A percentile compares a stretch with the other conserved stretches of the same genome.
phyloP scores from a whole-genome alignment of 495 filamentous ascomycete genomes.

The Penicillium arizonense region DNA sequence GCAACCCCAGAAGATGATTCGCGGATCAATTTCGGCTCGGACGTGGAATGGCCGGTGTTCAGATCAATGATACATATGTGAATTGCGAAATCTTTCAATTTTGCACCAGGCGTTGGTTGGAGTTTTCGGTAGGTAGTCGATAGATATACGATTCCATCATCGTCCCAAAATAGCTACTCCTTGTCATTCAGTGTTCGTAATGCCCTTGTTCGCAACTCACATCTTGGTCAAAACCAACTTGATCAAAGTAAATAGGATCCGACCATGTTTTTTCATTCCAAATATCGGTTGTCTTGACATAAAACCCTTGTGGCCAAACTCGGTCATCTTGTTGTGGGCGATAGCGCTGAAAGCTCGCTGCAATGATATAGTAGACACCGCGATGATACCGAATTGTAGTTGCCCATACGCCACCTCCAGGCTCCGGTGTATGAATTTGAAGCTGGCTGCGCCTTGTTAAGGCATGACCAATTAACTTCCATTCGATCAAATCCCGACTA shows the following conservation, averaged over 20 bases:
- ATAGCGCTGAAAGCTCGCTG: conserved; percentile 41
- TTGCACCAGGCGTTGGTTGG: conserved; percentile 19
- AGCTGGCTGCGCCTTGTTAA: conserved; percentile 57
- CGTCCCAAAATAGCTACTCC: conserved; percentile 39
- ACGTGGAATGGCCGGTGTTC: conserved; percentile 31
- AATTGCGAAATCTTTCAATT: conserved; percentile 39
- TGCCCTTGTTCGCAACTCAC: conserved; percentile 19
- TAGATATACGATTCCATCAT: conserved; percentile 38
- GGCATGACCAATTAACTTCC: conserved; percentile 53
- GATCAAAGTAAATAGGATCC: conserved; percentile 49
- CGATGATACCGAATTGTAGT: conserved; percentile 41
- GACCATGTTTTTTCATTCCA: conserved; percentile 48
- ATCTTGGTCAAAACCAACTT: conserved; percentile 47
- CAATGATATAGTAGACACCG: conserved; percentile 39
- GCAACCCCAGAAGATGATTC: conserved; percentile 54
- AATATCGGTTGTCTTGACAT: conserved; percentile 45
- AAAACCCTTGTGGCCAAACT: conserved; percentile 47
- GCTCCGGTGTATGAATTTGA: conserved; percentile 57
- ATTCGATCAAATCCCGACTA: conserved; percentile 44
- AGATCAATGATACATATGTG: conserved; percentile 41
- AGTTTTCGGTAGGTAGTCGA: conserved; percentile 37
- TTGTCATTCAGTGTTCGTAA: not conserved
- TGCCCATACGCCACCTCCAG: conserved; percentile 48
- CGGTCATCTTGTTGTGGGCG: conserved; percentile 42
- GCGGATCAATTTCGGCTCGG: conserved; percentile 46